phyloP scores from a whole-genome alignment of 1,139 yeast genomes.

The Yarrowia galli region DNA sequence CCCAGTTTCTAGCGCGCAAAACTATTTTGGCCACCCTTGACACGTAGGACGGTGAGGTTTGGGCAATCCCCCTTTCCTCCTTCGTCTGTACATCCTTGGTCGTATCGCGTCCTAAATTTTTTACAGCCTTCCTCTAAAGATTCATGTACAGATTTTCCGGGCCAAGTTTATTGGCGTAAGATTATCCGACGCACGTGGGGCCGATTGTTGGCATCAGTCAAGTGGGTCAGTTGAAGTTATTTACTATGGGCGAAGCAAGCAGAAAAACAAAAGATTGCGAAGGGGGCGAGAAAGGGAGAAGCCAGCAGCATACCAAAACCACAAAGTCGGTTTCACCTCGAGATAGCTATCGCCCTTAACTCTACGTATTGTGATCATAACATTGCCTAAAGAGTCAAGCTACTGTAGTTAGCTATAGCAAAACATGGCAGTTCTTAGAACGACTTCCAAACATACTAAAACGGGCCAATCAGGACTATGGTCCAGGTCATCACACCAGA shows the following conservation, averaged over 20 bases:
- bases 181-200: slow-evolving; percentile 32
- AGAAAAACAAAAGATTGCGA: background rate
- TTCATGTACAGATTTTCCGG: slow-evolving; percentile 16
- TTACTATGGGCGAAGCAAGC: background rate
- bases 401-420: background rate
- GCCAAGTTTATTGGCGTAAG: slow-evolving; percentile 6
- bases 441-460: background rate
- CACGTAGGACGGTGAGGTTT: background rate
- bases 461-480: background rate
- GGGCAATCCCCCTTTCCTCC: background rate
- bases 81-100: background rate
- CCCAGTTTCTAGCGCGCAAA: background rate
- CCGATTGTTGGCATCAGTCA: background rate
- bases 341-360: background rate
- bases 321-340: slow-evolving; percentile 2
- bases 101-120: slow-evolving; percentile 15
- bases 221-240: background rate
- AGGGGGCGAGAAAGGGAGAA: background rate
- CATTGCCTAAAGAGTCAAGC: background rate
- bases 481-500: background rate
- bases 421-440: background rate
- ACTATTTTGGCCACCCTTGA: background rate
- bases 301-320: background rate
- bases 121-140: background rate
- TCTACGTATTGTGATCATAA: background rate